Conservation (phyloP, 2,329 filamentous ascomycete genomes). For the Fusarium tanahbumbuense region DNA sequence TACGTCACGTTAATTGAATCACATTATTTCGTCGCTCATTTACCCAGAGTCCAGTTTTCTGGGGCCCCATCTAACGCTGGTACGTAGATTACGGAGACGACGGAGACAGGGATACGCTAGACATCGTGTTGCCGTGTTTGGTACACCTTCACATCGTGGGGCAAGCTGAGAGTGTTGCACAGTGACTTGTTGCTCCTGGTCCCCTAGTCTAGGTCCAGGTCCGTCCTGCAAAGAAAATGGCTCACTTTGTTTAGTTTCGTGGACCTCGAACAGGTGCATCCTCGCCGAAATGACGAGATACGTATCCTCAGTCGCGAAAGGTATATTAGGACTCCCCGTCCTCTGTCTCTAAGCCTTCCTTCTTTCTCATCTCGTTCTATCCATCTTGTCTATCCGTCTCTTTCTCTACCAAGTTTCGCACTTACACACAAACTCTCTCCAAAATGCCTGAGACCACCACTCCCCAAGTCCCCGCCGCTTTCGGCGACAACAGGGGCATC, state of each 20-base stretch:
- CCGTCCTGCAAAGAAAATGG: constrained; percentile 43
- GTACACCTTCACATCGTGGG: constrained; percentile 46
- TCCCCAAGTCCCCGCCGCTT: constrained; percentile 35
- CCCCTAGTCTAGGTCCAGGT: neutral
- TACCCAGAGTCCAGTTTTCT: neutral
- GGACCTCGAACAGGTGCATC: constrained; percentile 31
- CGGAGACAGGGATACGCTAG: constrained; percentile 25
- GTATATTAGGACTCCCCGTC: constrained; percentile 43
- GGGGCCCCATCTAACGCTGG: neutral
- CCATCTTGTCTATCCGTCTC: neutral
- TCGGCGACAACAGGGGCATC: constrained; percentile 56
- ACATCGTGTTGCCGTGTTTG: constrained; percentile 26
- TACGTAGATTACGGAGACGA: constrained; percentile 14
- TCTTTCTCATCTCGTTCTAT: constrained; percentile 5
- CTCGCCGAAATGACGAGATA: constrained; percentile 36
- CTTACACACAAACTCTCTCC: constrained; percentile 23
- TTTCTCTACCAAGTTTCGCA: constrained; percentile 1
- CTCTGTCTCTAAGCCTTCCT: neutral
- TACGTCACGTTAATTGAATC: no score
- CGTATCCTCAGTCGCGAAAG: constrained; percentile 40
- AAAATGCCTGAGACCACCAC: constrained; percentile 40
- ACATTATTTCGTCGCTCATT: no score
- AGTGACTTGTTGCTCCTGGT: neutral
- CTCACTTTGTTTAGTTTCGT: constrained; percentile 46
- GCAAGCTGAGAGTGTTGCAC: constrained; percentile 42